These are phyloP conservation scores for Tetrahymena elliotti DNA, from an alignment of 73 alveolate genomes.

Conservation along the genomic window DNA sequence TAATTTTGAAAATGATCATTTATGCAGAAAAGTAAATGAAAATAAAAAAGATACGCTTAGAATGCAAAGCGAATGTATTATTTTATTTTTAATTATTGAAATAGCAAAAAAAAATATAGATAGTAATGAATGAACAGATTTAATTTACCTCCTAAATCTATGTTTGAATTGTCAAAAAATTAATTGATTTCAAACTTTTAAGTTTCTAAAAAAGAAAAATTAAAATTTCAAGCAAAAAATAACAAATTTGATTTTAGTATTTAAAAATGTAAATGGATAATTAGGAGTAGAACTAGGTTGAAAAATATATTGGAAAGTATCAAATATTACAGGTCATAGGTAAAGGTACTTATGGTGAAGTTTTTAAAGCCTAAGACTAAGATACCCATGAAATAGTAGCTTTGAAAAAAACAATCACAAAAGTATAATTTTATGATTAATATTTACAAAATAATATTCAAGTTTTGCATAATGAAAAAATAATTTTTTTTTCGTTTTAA, in stretches of 20 bases:
- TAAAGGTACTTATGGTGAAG: constrained; percentile 75
- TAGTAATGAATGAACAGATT: neutral
- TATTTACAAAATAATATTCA: too few species aligned
- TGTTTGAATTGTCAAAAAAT: neutral
- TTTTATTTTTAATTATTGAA: too few species aligned
- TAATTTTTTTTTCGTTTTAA: neutral
- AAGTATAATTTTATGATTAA: neutral
- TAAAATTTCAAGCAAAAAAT: neutral
- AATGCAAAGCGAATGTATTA: neutral
- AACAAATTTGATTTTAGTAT: neutral
- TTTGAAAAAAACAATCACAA: constrained; percentile 47
- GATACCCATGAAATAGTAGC: constrained; percentile 47
- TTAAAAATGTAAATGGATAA: neutral
- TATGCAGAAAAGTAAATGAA: neutral
- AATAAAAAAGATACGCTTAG: neutral
- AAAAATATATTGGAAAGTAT: neutral
- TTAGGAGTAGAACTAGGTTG: neutral
- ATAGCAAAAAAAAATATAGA: neutral
- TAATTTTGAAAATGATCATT: neutral
- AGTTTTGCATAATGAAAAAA: too few species aligned
- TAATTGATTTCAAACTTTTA: neutral
- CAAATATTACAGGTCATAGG: constrained; percentile 19
- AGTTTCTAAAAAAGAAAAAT: neutral
- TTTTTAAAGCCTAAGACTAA: constrained; percentile 57
- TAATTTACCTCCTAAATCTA: neutral